Evolutionary conservation across 2,329 filamentous ascomycete genomes (phyloP).

Genomic region (Venturia carpophila): DNA sequence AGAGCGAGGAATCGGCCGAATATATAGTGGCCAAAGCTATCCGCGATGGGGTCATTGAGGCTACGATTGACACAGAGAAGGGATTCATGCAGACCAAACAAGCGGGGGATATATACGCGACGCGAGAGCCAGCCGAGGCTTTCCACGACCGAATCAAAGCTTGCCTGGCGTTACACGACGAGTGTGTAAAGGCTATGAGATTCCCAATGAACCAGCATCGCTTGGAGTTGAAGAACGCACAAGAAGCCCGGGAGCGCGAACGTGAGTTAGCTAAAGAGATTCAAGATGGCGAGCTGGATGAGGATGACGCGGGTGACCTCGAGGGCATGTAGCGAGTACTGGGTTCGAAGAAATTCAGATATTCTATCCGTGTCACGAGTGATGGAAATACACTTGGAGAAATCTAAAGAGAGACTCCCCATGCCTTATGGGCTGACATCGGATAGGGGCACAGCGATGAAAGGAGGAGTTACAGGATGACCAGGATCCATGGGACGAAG

Average conservation of each 20-base stretch:
- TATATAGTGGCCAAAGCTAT: slow-evolving; percentile 99
- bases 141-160: slow-evolving; percentile 96
- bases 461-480: neutral
- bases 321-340: slow-evolving; percentile 66
- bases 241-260: slow-evolving; percentile 95
- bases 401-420: neutral
- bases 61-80: slow-evolving; percentile 77
- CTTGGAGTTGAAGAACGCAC: slow-evolving; percentile 92
- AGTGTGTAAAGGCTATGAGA: slow-evolving; percentile 98
- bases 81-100: slow-evolving; percentile 98
- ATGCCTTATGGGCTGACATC: neutral
- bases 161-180: slow-evolving; percentile 85
- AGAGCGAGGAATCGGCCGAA: slow-evolving; percentile 94
- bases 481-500: neutral
- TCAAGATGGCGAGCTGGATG: slow-evolving; percentile 92
- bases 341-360: neutral
- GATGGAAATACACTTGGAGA: neutral
- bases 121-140: slow-evolving; percentile 87
- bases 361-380: neutral
- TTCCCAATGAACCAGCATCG: slow-evolving; percentile 99
- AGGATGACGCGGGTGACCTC: slow-evolving; percentile 93
- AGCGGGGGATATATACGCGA: slow-evolving; percentile 88
- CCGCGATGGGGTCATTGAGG: slow-evolving; percentile 91
- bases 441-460: neutral
- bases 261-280: slow-evolving; percentile 98